phyloP scores from a whole-genome alignment of 164 flowering plant species.

The Macadamia integrifolia region DNA sequence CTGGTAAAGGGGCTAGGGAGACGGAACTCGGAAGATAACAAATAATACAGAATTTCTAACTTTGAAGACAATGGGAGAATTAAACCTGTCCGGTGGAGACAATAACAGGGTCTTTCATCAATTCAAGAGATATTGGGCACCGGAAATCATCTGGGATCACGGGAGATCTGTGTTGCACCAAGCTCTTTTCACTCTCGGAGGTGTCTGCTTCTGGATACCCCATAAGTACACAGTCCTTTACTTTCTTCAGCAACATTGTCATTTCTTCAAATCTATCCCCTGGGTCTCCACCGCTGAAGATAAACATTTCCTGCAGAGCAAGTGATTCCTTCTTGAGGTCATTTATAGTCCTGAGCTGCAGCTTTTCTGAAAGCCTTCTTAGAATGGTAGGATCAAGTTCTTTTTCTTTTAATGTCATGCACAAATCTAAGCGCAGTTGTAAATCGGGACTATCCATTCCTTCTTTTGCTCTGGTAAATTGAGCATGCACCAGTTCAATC shows the following conservation, averaged over 20 bases:
- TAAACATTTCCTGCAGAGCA: constrained; percentile 65
- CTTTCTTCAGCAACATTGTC: constrained; percentile 56
- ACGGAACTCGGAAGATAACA: neutral
- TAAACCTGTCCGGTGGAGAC: constrained; percentile 95
- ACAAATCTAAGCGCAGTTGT: constrained; percentile 55
- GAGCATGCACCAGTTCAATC: constrained; percentile 82
- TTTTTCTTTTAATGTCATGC: constrained; percentile 38
- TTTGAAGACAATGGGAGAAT: neutral
- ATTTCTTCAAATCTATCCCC: constrained; percentile 54
- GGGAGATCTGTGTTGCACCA: constrained; percentile 68
- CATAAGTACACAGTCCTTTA: constrained; percentile 46
- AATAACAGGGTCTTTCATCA: constrained; percentile 96
- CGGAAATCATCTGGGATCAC: constrained; percentile 94
- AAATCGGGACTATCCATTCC: constrained; percentile 47
- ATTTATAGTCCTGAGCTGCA: constrained; percentile 54
- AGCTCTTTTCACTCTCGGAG: constrained; percentile 39
- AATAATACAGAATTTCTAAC: neutral
- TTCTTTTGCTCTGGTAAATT: constrained; percentile 72
- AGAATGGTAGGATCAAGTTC: constrained; percentile 49
- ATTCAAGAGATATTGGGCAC: constrained; percentile 88
- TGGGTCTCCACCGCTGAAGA: constrained; percentile 42
- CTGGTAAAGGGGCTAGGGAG: neutral
- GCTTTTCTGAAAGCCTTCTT: constrained; percentile 68
- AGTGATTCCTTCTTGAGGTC: constrained; percentile 76
- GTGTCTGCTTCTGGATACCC: constrained; percentile 44